phyloP scores from a whole-genome alignment of 2,329 filamentous ascomycete species.

The Huntiella omanensis region DNA sequence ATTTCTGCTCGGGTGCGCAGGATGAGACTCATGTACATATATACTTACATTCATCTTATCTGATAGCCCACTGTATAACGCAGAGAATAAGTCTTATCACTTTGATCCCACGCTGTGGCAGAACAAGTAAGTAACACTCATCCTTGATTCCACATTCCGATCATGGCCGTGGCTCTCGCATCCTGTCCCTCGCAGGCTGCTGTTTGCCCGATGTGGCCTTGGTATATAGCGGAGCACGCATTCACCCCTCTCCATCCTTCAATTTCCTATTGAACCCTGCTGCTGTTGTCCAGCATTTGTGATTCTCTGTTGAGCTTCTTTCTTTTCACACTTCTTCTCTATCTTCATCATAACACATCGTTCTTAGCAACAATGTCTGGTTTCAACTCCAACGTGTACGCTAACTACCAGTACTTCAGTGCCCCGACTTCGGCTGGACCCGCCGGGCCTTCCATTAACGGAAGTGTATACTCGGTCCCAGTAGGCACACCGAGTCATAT shows the following conservation, averaged over 20 bases:
- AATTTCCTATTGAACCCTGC: too few species aligned
- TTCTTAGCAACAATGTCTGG: neutral
- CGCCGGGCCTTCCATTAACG: constrained; percentile 1
- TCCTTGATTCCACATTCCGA: neutral
- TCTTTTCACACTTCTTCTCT: neutral
- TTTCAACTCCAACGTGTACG: neutral
- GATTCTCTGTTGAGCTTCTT: neutral
- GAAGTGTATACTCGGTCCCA: constrained; percentile 9
- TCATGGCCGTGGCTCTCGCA: neutral
- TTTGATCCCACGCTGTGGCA: constrained; percentile 11
- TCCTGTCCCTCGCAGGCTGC: neutral
- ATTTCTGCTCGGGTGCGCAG: neutral
- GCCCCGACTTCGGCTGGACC: neutral
- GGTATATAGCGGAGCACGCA: neutral
- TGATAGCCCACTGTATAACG: constrained; percentile 4
- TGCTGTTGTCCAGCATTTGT: too few species aligned
- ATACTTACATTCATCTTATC: constrained; percentile 3
- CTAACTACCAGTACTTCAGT: constrained; percentile 4
- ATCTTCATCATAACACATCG: too few species aligned
- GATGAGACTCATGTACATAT: neutral
- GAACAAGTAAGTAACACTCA: constrained; percentile 8
- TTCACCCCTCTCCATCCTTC: neutral
- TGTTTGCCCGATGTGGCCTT: neutral
- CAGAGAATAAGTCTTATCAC: constrained; percentile 6
- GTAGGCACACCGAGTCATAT: constrained; percentile 13